Base-by-base conservation (phyloP, 106 monocot genomes). In the Apostasia shenzhenica region DNA sequence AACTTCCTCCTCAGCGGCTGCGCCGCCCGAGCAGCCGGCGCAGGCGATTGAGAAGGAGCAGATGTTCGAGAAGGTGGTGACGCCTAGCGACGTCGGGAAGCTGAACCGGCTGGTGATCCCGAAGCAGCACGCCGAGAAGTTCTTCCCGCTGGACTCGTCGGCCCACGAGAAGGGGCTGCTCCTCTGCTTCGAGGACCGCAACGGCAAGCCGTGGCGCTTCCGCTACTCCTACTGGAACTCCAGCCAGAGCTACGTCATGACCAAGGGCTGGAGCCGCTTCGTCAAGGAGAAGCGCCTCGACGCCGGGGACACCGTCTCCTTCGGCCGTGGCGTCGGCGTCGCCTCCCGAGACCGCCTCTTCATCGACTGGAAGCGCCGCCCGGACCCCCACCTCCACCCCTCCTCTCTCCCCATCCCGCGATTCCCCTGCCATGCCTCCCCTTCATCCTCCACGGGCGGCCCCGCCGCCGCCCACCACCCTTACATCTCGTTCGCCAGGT, bases 241-340 rank as follows among this genome's bases (percentile, higher is more conserved):
- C 74, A 92, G 92, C 88, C 92, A 92, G 83, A 88, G 88, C 81
- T 92, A 92, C 67, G 92, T 92, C 47, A 92, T 92, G 92, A 92
- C 82, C 43, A 78, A 71, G 47, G 82, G 82, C 0, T 82, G 82
- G 82, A 78, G 78, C 70, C 73, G 82, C 44, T 82, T 82, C 57
- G 82, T 82, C 13, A 82, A 82, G 47, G 82, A 82, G 65, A 82
- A 78, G 58, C 61, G 82, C n/a, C 73, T 82, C 1, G 82, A 78
- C 63, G 77, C 82, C 59, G 82, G 82, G 4, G 82, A 82, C 54
- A 82, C 78, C 8, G 78, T 82, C 56, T 78, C 78, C 3, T 84
- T 84, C 63, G 63, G 77, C 61, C 77, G 81, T 10, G 81, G 81
- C 14, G 69, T 54, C 6, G 81, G 77, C 3, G 72, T 68, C 5